phyloP scores from a whole-genome alignment of 306 rosid species.

The Hylodesmum podocarpum region DNA sequence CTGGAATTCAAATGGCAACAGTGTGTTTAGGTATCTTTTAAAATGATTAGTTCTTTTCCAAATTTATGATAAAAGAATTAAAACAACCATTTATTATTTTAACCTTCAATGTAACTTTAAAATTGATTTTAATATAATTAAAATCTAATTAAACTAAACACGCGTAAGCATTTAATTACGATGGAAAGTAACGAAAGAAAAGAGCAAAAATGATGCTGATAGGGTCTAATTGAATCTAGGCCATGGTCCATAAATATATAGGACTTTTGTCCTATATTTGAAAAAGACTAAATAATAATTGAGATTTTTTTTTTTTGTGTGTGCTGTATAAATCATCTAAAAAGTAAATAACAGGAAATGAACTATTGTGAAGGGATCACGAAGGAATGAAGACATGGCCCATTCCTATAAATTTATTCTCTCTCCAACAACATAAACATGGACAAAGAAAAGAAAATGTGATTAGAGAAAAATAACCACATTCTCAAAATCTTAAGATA shows the following conservation, averaged over 20 bases:
- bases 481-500: background rate
- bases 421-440: background rate
- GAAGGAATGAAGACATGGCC: background rate
- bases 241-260: conserved; percentile 11
- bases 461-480: background rate
- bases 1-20: too few species aligned
- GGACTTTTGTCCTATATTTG: conserved; percentile 8
- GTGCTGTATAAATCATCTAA: background rate
- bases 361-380: background rate
- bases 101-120: too few species aligned
- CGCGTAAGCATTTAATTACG: background rate
- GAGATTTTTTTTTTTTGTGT: background rate
- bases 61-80: too few species aligned
- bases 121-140: too few species aligned
- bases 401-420: background rate
- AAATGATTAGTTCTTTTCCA: too few species aligned
- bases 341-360: background rate
- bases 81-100: too few species aligned
- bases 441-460: background rate
- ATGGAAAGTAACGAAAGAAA: background rate
- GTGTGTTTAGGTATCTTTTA: too few species aligned
- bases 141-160: too few species aligned
- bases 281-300: background rate
- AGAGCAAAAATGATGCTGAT: background rate
- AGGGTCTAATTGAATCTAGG: background rate